phyloP scores from a whole-genome alignment of 2,329 filamentous ascomycete genomes.

The Pestalotiopsis sp. region DNA sequence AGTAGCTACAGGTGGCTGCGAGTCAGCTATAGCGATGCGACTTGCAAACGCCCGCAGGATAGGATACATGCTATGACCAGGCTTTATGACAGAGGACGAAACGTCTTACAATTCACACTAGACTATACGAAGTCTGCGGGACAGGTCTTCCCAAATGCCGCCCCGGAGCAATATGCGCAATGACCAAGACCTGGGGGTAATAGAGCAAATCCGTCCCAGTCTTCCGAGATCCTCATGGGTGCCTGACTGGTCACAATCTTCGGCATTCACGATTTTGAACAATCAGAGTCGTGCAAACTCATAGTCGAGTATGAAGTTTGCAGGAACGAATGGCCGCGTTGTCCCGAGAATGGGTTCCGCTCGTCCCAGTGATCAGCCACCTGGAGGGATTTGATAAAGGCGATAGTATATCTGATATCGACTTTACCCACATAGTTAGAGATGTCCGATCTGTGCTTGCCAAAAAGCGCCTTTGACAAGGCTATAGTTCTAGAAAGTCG shows the following conservation, averaged over 20 bases:
- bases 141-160: background rate
- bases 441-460: too few species aligned
- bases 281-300: background rate
- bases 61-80: background rate
- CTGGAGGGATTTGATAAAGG: background rate
- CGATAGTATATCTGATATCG: too few species aligned
- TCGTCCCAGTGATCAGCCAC: background rate
- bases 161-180: accelerated
- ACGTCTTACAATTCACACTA: background rate
- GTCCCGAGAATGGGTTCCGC: background rate
- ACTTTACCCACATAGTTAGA: too few species aligned
- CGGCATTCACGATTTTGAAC: accelerated
- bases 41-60: background rate
- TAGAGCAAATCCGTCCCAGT: too few species aligned
- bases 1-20: background rate
- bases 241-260: too few species aligned
- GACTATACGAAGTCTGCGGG: background rate
- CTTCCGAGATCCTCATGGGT: too few species aligned
- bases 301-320: background rate
- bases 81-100: background rate
- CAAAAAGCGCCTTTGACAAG: too few species aligned
- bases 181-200: background rate
- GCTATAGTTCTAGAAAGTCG: too few species aligned
- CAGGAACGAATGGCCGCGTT: background rate
- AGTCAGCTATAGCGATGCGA: background rate